Evolutionary conservation across 2,329 filamentous ascomycete genomes (phyloP).

Genomic region (Amauroascus verrucosus): DNA sequence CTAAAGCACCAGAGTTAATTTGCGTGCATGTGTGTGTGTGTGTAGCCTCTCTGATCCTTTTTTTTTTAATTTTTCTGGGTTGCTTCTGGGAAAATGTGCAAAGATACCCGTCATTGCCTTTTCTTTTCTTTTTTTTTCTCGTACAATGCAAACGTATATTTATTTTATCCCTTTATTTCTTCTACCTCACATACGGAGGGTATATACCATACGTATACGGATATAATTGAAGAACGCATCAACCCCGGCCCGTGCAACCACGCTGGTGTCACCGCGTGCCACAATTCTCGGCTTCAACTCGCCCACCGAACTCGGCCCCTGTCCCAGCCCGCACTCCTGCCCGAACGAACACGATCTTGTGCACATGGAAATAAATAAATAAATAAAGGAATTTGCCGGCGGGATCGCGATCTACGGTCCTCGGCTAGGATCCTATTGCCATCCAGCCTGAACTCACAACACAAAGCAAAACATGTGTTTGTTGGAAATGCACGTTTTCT

Average conservation of each 20-base stretch:
- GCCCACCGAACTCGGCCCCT: not conserved
- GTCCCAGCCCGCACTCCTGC: no score
- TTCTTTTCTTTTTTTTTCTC: not conserved
- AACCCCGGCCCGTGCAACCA: not conserved
- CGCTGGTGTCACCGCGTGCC: not conserved
- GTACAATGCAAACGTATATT: not conserved
- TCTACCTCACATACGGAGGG: not conserved
- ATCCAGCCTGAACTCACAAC: no score
- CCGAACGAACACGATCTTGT: no score
- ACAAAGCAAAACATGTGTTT: no score
- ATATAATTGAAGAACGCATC: not conserved
- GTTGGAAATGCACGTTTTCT: no score
- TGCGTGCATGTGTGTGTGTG: no score
- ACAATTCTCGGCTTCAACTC: not conserved
- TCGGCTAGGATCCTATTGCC: no score
- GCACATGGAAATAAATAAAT: no score
- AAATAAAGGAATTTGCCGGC: no score
- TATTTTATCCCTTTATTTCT: not conserved
- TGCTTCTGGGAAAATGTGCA: no score
- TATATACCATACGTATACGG: not conserved
- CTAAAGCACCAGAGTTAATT: not conserved
- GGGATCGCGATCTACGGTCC: not conserved
- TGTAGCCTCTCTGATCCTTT: no score
- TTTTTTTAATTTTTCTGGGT: no score
- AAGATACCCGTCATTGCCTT: not conserved